Conservation (phyloP, 2,329 filamentous ascomycete species). For the Colletotrichum sp. region DNA sequence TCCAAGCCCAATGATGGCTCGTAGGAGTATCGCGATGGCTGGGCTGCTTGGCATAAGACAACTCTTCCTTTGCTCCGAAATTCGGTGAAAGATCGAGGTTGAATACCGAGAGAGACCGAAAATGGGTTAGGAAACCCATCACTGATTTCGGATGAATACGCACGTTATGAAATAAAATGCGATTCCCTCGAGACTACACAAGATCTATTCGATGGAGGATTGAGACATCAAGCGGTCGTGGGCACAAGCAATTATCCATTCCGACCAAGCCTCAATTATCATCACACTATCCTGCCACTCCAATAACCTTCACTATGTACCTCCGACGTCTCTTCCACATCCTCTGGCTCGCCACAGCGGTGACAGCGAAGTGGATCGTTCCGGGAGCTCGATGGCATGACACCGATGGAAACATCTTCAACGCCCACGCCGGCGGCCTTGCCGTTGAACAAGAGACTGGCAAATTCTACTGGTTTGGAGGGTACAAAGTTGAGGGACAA, state of each 20-base stretch:
- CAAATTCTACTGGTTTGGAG: constrained; percentile 66
- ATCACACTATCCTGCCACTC: neutral
- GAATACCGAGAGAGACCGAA: too few relatives aligned
- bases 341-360: constrained; percentile 13
- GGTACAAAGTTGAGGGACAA: constrained; percentile 64
- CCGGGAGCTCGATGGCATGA: constrained; percentile 66
- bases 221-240: neutral
- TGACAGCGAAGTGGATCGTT: constrained; percentile 61
- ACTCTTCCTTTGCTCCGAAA: neutral
- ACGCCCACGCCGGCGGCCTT: constrained; percentile 65
- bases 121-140: too few relatives aligned
- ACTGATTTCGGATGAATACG: too few relatives aligned
- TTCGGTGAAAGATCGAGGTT: too few relatives aligned
- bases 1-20: neutral
- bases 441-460: constrained; percentile 55
- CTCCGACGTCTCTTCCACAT: neutral
- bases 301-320: rapidly evolving
- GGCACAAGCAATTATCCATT: neutral
- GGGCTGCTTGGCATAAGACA: neutral
- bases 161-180: too few relatives aligned
- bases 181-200: rapidly evolving
- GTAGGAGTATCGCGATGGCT: neutral
- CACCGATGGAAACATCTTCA: constrained; percentile 63
- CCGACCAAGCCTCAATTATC: neutral
- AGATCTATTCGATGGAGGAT: rapidly evolving